Percentiles rank a stretch among this genome's conserved stretches.
These are phyloP conservation scores for Letharia lupina DNA, from an alignment of 495 filamentous ascomycete species.

Conservation along the genomic window DNA sequence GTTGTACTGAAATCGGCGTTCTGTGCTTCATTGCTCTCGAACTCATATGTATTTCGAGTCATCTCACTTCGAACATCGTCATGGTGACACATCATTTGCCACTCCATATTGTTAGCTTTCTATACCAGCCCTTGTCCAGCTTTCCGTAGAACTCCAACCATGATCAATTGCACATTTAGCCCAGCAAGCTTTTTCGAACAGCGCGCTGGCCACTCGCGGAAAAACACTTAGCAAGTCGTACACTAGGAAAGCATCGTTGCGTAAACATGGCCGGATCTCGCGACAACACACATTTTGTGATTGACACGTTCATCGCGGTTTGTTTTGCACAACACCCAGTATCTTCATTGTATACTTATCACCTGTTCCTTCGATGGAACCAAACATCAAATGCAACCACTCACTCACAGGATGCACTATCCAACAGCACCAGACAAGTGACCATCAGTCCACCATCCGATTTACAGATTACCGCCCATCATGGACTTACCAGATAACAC, in stretches of 20 bases:
- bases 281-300: neutral
- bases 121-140: too few relatives aligned
- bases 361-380: neutral
- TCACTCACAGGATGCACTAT: neutral
- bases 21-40: too few relatives aligned
- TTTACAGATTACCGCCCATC: neutral
- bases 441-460: neutral
- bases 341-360: neutral
- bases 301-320: neutral
- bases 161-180: too few relatives aligned
- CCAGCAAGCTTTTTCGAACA: neutral
- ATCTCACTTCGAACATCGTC: too few relatives aligned
- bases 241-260: neutral
- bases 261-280: neutral
- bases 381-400: neutral
- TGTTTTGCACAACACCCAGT: neutral
- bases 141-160: too few relatives aligned
- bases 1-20: neutral
- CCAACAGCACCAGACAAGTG: neutral
- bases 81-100: too few relatives aligned
- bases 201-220: neutral
- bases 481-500: neutral
- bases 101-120: too few relatives aligned
- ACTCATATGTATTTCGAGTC: too few relatives aligned
- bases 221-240: neutral